Evolutionary conservation across 2,329 filamentous ascomycete genomes (phyloP), one percentile per base, ranked within the genome.

Genomic region (Neonectria coccinea): DNA sequence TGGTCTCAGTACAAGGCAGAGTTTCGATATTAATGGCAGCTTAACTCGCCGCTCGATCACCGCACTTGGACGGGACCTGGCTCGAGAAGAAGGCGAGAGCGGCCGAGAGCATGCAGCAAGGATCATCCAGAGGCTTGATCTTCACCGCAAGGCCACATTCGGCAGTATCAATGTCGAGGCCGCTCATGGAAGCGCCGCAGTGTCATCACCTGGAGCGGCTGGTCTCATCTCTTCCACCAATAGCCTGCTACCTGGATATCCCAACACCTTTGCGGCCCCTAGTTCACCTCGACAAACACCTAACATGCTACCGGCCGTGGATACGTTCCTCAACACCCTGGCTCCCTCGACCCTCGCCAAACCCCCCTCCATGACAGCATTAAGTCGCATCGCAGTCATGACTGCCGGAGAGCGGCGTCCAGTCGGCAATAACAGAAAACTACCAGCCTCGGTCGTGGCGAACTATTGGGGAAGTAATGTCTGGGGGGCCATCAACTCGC

Each of bases 381-480:
- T 97, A 73, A 97, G 94, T 80, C 93, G 92, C 74, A 89, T 89
- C 22, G 95, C 94, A 22, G 91, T 97, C 25, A 85, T 93, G 27
- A 88, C 95, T 16, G 93, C 91, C 71, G 91, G 90, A 56, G 94
- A 97, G 74, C 87, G 91, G 65, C 88, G 89, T 2, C 83, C 93
- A 3, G 79, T 89, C 18, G 89, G 89, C n/a, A 87, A 84, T 51
- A 85, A 85, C n/a, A 88, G 91, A 45, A 87, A 87, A 22, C 88
- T 97, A 79, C 93, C 94, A 1, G 92, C 92, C 54, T 93, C 93
- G 14, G 89, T 97, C 66, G 88, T 97, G 83, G 94, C 94, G 33
- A 98, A 98, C 76, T 87, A 97, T 60, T 98, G 95, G 95, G 95
- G 95, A 54, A 97, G 90, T 73, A 91, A 89, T 61, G 90, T 94